Evolutionary conservation across 2,329 filamentous ascomycete species (phyloP).

Genomic region (Monosporascus sp.): DNA sequence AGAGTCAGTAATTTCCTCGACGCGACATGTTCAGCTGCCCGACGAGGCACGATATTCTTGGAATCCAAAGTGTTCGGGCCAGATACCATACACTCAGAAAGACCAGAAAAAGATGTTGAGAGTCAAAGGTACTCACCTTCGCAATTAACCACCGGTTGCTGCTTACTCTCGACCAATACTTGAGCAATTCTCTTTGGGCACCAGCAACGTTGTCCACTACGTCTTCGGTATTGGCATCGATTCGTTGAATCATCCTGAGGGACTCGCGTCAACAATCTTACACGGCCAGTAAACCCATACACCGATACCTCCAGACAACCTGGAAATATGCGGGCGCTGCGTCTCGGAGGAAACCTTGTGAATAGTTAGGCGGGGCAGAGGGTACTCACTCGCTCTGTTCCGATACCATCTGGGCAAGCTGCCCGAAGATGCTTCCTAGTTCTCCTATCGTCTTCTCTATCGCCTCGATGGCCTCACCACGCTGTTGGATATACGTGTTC

Average conservation of each 20-base stretch:
- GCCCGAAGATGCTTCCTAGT: conserved; percentile 86
- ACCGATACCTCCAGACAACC: no score
- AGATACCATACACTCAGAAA: no score
- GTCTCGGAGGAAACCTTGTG: no score
- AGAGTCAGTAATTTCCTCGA: not conserved
- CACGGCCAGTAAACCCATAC: no score
- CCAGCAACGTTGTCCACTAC: conserved; percentile 98
- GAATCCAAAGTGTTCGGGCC: no score
- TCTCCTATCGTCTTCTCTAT: conserved; percentile 95
- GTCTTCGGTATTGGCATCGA: conserved; percentile 95
- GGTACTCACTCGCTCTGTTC: conserved; percentile 66
- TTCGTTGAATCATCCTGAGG: conserved; percentile 77
- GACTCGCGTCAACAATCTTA: conserved; percentile 30
- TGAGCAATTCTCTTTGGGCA: conserved; percentile 88
- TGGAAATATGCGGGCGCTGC: no score
- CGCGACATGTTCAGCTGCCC: not conserved
- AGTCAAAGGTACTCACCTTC: conserved; percentile 30
- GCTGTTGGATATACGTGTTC: conserved; percentile 87
- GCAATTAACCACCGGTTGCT: conserved; percentile 93
- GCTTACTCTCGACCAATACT: conserved; percentile 92
- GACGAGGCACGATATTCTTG: no score
- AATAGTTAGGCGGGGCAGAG: not conserved
- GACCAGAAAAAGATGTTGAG: not conserved
- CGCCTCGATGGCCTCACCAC: conserved; percentile 92
- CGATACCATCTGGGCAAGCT: conserved; percentile 92